A percentile compares a stretch with the other conserved stretches of the same genome.
Evolutionary conservation across 2,329 filamentous ascomycete species (phyloP).

Genomic region (Fusarium nelsonii): DNA sequence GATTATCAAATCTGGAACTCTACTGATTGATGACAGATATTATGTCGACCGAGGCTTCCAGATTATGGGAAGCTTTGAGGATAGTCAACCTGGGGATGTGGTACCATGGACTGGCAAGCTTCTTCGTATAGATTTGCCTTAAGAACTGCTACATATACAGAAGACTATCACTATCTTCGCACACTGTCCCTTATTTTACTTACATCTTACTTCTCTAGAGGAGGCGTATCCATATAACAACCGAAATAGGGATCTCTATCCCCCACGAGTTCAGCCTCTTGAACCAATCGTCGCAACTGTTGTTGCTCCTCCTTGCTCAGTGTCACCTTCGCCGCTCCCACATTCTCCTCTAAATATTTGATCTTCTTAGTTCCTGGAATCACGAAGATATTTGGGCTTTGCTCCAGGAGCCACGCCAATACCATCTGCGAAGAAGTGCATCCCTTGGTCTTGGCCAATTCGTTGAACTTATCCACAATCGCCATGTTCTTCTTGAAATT

Average conservation of each 20-base stretch:
- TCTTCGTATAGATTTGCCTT: slow-evolving; percentile 35
- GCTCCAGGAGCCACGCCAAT: slow-evolving; percentile 72
- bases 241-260: slow-evolving; percentile 42
- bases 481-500: slow-evolving; percentile 63
- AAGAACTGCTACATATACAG: background rate
- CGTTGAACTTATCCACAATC: slow-evolving; percentile 59
- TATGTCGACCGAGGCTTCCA: slow-evolving; percentile 37
- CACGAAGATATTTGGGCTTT: slow-evolving; percentile 71
- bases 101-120: slow-evolving; percentile 34
- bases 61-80: slow-evolving; percentile 26
- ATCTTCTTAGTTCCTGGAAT: slow-evolving; percentile 66
- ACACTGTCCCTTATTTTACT: too few relatives aligned
- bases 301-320: slow-evolving; percentile 53
- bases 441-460: slow-evolving; percentile 61
- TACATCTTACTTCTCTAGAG: slow-evolving; percentile 19
- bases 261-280: slow-evolving; percentile 47
- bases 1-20: background rate
- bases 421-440: slow-evolving; percentile 69
- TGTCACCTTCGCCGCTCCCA: slow-evolving; percentile 50
- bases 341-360: slow-evolving; percentile 62
- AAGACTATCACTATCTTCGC: background rate
- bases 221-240: slow-evolving; percentile 36
- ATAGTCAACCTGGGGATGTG: slow-evolving; percentile 2
- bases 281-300: slow-evolving; percentile 50
- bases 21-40: slow-evolving; percentile 38